phyloP scores from a whole-genome alignment of 495 filamentous ascomycete species.

The Xylaria longipes region DNA sequence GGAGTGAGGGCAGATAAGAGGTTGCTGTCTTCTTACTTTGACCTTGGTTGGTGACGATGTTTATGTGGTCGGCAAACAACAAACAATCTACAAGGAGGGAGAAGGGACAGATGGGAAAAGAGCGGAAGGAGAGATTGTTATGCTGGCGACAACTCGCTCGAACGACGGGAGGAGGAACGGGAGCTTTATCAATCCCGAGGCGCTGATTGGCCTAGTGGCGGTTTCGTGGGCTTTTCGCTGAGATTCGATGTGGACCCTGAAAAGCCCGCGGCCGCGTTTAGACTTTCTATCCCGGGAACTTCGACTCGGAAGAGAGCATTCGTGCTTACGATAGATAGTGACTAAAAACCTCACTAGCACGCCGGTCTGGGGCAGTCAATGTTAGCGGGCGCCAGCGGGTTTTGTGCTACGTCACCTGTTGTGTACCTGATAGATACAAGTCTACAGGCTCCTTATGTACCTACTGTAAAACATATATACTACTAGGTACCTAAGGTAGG shows the following conservation, averaged over 20 bases:
- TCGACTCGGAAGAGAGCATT: not conserved
- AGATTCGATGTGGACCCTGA: constrained; percentile 24
- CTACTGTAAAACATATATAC: not conserved
- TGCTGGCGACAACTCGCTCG: not conserved
- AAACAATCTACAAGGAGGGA: not conserved
- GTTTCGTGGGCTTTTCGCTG: constrained; percentile 4
- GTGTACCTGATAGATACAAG: not conserved
- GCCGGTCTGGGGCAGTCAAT: not conserved
- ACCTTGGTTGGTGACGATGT: not conserved
- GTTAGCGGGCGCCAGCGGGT: not conserved
- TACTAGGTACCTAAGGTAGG: too few relatives aligned
- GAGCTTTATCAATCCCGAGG: constrained; percentile 22
- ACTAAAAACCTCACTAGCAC: not conserved
- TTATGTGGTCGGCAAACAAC: not conserved
- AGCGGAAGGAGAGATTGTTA: constrained; percentile 6
- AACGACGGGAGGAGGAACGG: not conserved
- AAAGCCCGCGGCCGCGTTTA: constrained; percentile 5
- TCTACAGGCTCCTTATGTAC: not conserved
- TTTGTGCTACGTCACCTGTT: not conserved
- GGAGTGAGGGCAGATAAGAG: constrained; percentile 2
- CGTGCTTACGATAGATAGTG: constrained; percentile 3
- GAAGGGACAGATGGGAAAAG: not conserved
- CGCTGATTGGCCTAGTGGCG: constrained; percentile 26
- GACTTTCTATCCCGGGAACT: not conserved
- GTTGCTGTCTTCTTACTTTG: constrained; percentile 29